Evolutionary conservation across 1,284 basidiomycete genomes (phyloP).

Genomic region (Cryptococcus jaspeensis): DNA sequence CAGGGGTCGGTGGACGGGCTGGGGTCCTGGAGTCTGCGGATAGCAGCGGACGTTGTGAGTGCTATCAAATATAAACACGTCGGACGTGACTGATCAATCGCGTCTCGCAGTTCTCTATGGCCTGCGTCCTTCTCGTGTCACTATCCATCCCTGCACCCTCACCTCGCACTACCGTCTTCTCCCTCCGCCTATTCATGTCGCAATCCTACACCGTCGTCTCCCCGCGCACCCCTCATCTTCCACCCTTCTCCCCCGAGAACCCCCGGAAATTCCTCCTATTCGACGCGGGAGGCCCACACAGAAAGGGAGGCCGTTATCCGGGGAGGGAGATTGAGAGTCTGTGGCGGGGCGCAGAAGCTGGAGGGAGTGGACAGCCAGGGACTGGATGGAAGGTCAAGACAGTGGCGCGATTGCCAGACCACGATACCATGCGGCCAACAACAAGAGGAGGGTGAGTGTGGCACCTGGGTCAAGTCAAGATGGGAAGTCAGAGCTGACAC

Average conservation of each 20-base stretch:
- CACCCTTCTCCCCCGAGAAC: conserved; percentile 32
- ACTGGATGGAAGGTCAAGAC: conserved; percentile 36
- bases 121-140: conserved; percentile 36
- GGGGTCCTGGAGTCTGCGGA: conserved; percentile 42
- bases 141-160: conserved; percentile 37
- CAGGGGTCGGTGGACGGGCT: conserved; percentile 47
- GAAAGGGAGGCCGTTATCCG: conserved; percentile 28
- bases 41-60: conserved; percentile 42
- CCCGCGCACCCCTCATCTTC: conserved; percentile 41
- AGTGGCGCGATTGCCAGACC: conserved; percentile 42
- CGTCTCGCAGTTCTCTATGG: conserved; percentile 36
- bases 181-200: conserved; percentile 39
- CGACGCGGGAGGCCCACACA: conserved; percentile 37
- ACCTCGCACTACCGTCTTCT: conserved; percentile 42
- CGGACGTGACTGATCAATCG: neutral
- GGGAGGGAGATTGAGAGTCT: conserved; percentile 31
- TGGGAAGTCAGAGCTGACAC: conserved; percentile 3
- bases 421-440: conserved; percentile 46
- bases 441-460: conserved; percentile 43
- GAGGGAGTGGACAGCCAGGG: conserved; percentile 15
- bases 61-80: neutral
- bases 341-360: conserved; percentile 40
- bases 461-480: neutral
- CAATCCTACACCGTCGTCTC: conserved; percentile 42
- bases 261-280: conserved; percentile 37